A percentile compares a stretch with the other conserved stretches of the same genome.
Conservation (phyloP, 257 asterid genomes). For the Echites panduratus region DNA sequence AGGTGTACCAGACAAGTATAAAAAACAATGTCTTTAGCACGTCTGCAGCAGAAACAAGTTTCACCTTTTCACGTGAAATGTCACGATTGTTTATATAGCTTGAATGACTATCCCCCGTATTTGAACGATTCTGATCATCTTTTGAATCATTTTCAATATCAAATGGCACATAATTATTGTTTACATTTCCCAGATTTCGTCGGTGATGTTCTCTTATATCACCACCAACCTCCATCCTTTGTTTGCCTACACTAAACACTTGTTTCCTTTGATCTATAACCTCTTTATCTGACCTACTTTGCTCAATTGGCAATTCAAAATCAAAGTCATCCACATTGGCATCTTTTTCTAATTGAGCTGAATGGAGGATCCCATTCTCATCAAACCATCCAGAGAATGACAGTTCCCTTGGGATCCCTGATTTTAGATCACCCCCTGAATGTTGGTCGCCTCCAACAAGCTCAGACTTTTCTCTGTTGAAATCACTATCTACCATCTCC, state of each 20-base stretch:
- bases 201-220: constrained; percentile 29
- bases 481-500: constrained; percentile 54
- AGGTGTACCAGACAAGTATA: constrained; percentile 84
- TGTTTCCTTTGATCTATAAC: constrained; percentile 30
- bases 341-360: constrained; percentile 25
- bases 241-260: constrained; percentile 19
- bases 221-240: constrained; percentile 47
- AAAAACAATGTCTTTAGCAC: constrained; percentile 77
- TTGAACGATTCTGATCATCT: constrained; percentile 22
- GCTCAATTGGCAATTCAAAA: constrained; percentile 41
- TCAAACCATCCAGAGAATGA: constrained; percentile 77
- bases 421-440: constrained; percentile 16
- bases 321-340: constrained; percentile 35
- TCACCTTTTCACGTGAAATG: constrained; percentile 18
- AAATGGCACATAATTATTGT: constrained; percentile 49
- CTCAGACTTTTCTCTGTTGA: constrained; percentile 33
- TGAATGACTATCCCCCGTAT: constrained; percentile 16
- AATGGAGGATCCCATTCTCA: constrained; percentile 41
- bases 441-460: constrained; percentile 23
- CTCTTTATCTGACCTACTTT: constrained; percentile 21
- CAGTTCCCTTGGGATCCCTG: constrained; percentile 46
- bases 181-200: constrained; percentile 26
- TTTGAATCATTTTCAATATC: constrained; percentile 48
- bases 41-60: constrained; percentile 46
- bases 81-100: constrained; percentile 15